Evolutionary conservation across 805 yeast species (phyloP).

Genomic region (Wilhelminamyces savonicus): DNA sequence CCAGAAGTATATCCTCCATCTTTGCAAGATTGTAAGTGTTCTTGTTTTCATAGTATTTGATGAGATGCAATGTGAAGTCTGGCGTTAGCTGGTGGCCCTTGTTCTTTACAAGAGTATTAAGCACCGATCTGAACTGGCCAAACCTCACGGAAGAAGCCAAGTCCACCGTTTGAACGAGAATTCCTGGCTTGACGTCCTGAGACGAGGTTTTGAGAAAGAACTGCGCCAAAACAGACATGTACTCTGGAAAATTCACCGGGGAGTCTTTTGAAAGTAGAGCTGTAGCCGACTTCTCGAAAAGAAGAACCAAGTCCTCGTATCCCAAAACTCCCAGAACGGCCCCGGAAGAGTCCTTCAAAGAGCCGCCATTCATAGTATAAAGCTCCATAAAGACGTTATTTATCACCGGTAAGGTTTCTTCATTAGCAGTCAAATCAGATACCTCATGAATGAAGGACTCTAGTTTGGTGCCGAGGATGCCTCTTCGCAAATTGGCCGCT

Average conservation of each 20-base stretch:
- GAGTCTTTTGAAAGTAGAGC: conserved; percentile 3
- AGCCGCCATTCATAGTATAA: conserved; percentile 7
- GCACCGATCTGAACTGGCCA: too few relatives aligned
- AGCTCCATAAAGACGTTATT: conserved; percentile 15
- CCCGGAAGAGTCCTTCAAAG: conserved; percentile 1
- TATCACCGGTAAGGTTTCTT: conserved; percentile 10
- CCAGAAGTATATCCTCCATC: conserved; percentile 8
- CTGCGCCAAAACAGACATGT: conserved; percentile 18
- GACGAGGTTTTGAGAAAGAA: conserved; percentile 11
- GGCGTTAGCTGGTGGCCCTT: conserved; percentile 5
- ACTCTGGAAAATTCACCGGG: conserved; percentile 23
- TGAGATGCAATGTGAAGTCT: conserved; percentile 11
- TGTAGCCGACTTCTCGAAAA: conserved; percentile 14
- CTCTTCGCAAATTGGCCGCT: conserved; percentile 5
- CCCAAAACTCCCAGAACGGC: conserved; percentile 1
- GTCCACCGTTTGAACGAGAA: conserved; percentile 20
- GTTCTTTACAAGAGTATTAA: too few relatives aligned
- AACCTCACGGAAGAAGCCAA: conserved; percentile 15
- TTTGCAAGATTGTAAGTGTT: conserved; percentile 6
- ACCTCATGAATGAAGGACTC: conserved; percentile 5
- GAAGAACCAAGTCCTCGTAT: conserved; percentile 5
- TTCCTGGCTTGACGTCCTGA: conserved; percentile 11
- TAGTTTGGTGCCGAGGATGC: neutral
- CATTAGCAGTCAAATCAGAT: conserved; percentile 2
- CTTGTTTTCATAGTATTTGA: conserved; percentile 5